These are phyloP conservation scores for Arthroderma sp. DNA, from an alignment of 2,329 filamentous ascomycete genomes.

Conservation along the genomic window DNA sequence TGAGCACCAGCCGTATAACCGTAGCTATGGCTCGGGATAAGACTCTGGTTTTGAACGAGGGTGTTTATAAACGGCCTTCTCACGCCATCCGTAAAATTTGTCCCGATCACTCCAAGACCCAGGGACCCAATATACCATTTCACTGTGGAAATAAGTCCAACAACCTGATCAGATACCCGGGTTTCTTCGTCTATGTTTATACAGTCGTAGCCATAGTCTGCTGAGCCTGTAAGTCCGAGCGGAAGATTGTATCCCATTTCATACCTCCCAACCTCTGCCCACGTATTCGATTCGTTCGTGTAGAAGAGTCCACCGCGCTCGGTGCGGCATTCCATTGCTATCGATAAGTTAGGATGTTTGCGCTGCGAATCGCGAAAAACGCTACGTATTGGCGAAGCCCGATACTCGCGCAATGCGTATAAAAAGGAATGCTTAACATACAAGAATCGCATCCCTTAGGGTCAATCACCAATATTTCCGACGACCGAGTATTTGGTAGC, in stretches of 20 bases:
- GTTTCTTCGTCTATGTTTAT: conserved; percentile 16
- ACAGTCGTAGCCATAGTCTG: conserved; percentile 26
- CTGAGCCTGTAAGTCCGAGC: conserved; percentile 14
- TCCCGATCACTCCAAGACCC: conserved; percentile 17
- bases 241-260: conserved; percentile 14
- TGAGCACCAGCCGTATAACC: conserved; percentile 22
- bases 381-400: background rate
- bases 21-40: conserved; percentile 20
- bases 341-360: too few species aligned
- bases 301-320: conserved; percentile 20
- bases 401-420: background rate
- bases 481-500: conserved; percentile 17
- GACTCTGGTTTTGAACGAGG: conserved; percentile 15
- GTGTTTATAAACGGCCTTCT: conserved; percentile 16
- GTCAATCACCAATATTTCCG: conserved; percentile 19
- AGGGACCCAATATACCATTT: conserved; percentile 24
- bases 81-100: conserved; percentile 15
- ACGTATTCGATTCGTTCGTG: conserved; percentile 21
- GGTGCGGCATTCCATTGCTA: conserved; percentile 13
- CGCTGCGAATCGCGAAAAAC: background rate
- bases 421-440: conserved; percentile 5
- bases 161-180: conserved; percentile 17
- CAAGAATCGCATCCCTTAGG: conserved; percentile 17
- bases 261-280: conserved; percentile 16
- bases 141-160: conserved; percentile 20